These are phyloP conservation scores for Botrytis galanthina DNA, from an alignment of 2,329 filamentous ascomycete genomes.

Conservation along the genomic window DNA sequence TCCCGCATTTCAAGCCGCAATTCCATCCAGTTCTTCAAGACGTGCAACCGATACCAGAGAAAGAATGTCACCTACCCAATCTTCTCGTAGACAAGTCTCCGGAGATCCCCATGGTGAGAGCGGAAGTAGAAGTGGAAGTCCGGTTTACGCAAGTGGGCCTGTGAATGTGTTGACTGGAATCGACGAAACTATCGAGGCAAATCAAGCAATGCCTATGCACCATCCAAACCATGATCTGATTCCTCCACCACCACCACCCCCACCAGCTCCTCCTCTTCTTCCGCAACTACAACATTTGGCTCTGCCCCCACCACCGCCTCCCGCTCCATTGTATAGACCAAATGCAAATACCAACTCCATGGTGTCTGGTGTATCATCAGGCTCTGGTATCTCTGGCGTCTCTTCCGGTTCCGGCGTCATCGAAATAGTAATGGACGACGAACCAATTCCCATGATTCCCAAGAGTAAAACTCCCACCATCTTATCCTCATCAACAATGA, in stretches of 20 bases:
- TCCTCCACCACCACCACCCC: slow-evolving; percentile 53
- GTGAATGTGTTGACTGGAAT: slow-evolving; percentile 45
- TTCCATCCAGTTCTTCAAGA: slow-evolving; percentile 39
- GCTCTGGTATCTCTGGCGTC: slow-evolving; percentile 36
- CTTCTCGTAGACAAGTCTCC: slow-evolving; percentile 37
- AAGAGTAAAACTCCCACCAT: slow-evolving; percentile 14
- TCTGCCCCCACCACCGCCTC: slow-evolving; percentile 59
- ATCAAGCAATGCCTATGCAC: slow-evolving; percentile 37
- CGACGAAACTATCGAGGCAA: slow-evolving; percentile 45
- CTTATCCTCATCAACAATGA: neutral
- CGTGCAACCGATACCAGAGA: slow-evolving; percentile 30
- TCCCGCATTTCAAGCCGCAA: slow-evolving; percentile 43
- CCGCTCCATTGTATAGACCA: slow-evolving; percentile 52
- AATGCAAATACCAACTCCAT: slow-evolving; percentile 38
- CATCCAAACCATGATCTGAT: slow-evolving; percentile 51
- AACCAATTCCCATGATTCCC: slow-evolving; percentile 24
- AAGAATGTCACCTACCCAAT: slow-evolving; percentile 25
- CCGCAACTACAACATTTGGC: slow-evolving; percentile 63
- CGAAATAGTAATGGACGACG: slow-evolving; percentile 61
- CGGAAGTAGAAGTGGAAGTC: slow-evolving; percentile 31
- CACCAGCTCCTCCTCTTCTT: slow-evolving; percentile 51
- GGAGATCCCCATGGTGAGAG: slow-evolving; percentile 34
- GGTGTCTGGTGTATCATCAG: slow-evolving; percentile 25
- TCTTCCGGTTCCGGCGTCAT: slow-evolving; percentile 56
- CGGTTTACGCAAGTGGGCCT: slow-evolving; percentile 29